Evolutionary conservation across 345 rosid species (phyloP), one percentile per base, ranked within the genome.

Genomic region (Anacardium occidentale): DNA sequence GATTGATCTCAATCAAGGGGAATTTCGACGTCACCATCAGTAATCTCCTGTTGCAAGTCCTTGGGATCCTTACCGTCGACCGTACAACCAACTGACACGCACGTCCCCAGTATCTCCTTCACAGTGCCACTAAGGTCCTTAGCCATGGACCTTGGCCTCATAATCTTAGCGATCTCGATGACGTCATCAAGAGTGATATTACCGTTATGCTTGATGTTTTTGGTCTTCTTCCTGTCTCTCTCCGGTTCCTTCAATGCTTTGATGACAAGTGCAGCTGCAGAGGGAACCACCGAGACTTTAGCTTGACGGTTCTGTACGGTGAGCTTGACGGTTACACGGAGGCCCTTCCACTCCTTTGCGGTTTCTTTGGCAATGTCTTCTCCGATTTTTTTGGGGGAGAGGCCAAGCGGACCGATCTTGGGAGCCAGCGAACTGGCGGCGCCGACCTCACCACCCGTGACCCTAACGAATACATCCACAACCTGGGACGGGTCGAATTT

Each of bases 351-450:
- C 63, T 88, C 92, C 77, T 86, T 88, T 11, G 88, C 89, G 8
- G 91, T 87, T 75, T 87, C 89, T 70, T 87, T 87, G 25, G 91
- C 91, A 21, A 88, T 88, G 76, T 88, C 91, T 82, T 86, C 90
- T 68, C 90, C 88, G 79, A 86, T 84, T 69, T 85, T 85, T 78
- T 83, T 85, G 0, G 89, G 89, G 12, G 87, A 85, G 52, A 85
- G 87, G 74, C 89, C 89, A n/a, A 85, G 89, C 1, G 89, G 89
- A 26, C 89, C 89, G 72, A 85, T 85, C 80, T 85, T 85, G 0
- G 89, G 89, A 56, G 89, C 87, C 32, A 87, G 85, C 10, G 89
- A 87, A 66, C 87, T 85, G 25, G 89, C 89, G 5, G 89, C 91
- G 12, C 91, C 91, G 5, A 87, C 91, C 71, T 87, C 91, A 7